Percentiles rank a stretch among this genome's conserved stretches.
Conservation (phyloP, 2,329 filamentous ascomycete species). For the Aspergillus floridensis region DNA sequence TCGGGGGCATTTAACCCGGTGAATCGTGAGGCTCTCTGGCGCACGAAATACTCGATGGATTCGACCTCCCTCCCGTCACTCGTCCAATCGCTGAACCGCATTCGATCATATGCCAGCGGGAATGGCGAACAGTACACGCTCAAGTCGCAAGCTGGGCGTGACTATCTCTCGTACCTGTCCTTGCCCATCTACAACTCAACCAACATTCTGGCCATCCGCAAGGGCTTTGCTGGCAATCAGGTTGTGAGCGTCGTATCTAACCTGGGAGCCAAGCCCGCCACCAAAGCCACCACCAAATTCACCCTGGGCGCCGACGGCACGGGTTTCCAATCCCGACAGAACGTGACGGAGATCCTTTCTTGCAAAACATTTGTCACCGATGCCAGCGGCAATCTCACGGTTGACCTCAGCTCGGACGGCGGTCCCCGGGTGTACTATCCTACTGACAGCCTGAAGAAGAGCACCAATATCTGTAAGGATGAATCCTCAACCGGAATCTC, state of each 20-base stretch:
- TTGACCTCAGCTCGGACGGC: conserved; percentile 6
- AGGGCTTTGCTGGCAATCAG: conserved; percentile 39
- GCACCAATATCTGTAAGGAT: background rate
- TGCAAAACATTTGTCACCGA: conserved; percentile 5
- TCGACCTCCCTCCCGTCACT: conserved; percentile 51
- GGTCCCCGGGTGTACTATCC: conserved; percentile 8
- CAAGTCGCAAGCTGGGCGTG: conserved; percentile 23
- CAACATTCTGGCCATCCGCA: conserved; percentile 44
- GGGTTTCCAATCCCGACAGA: conserved; percentile 2
- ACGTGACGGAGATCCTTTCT: conserved; percentile 4
- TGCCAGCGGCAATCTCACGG: background rate
- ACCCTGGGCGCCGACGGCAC: conserved; percentile 1
- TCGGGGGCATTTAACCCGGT: conserved; percentile 48
- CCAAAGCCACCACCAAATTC: conserved; percentile 2
- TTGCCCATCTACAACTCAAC: conserved; percentile 43
- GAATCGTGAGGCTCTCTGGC: conserved; percentile 57
- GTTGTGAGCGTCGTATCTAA: conserved; percentile 42
- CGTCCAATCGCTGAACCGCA: conserved; percentile 7
- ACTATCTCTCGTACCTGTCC: conserved; percentile 12
- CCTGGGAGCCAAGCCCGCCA: conserved; percentile 30
- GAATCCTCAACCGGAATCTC: background rate
- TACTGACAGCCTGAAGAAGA: conserved; percentile 1
- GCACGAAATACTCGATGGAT: conserved; percentile 49
- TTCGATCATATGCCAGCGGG: conserved; percentile 43
- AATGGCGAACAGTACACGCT: conserved; percentile 41